Evolutionary conservation across 495 filamentous ascomycete genomes (phyloP), one percentile per base, ranked within the genome.

Genomic region (Bacidia gigantensis): DNA sequence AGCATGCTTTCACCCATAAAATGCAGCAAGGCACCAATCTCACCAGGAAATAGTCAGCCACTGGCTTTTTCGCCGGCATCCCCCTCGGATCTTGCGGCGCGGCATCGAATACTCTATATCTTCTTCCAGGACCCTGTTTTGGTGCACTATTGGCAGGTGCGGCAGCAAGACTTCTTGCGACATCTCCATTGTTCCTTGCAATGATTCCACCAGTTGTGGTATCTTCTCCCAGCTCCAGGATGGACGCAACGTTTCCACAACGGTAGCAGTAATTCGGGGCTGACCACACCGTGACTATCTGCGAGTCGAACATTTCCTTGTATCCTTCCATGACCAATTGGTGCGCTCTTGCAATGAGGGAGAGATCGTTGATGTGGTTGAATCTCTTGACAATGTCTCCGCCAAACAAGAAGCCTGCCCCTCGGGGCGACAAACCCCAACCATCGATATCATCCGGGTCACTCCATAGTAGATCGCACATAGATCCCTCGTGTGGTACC

Each of bases 311-410:
- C 90, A 96, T 96, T 70, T 96, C 92, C 66, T 97, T 97, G 67
- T 95, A 97, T 9, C 92, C 92, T 65, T 98, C 92, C 92, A 97
- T 98, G 29, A 98, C 92, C 22, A 98, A 79, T 67, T 98, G 92
- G 63, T 98, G 92, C 17, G 92, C 92, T 51, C 92, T 80, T 46
- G 92, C 92, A 46, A 98, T 89, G 39, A 98, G 73, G 2, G 81
- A 86, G 9, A 98, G 74, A 63, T 94, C 87, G 64, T 98, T 98
- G 17, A 77, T 74, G 65, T 95, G 82, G 64, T 97, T 98, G 71
- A 98, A 98, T 51, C 79, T 76, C 62, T 90, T 95, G 53, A 97
- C 92, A 53, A 97, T 96, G 65, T 98, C 89, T 14, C 84, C 84
- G 52, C 92, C 92, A 57, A 98, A 98, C 23, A 98, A 75, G 72